Conservation (phyloP, 768 basidiomycete genomes). For the Leccinum incarnatum region DNA sequence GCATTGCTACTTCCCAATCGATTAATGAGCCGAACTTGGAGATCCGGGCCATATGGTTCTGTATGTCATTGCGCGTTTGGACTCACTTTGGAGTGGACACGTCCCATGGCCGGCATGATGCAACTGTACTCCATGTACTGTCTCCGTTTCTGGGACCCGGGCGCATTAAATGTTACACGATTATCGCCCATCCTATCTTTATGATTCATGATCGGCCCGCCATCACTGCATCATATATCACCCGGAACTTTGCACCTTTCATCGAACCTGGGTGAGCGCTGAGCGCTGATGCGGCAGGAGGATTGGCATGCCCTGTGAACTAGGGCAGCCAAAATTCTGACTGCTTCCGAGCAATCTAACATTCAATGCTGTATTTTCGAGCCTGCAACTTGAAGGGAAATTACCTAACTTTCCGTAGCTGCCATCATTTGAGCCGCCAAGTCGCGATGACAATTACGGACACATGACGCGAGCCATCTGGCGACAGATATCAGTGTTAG, state of each 20-base stretch:
- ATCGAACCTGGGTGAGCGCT: not conserved
- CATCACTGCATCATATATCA: not conserved
- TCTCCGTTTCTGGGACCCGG: not conserved
- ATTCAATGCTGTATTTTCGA: not conserved
- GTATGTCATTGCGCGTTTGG: no score
- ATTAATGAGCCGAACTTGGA: no score
- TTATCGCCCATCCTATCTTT: not conserved
- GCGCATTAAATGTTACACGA: not conserved
- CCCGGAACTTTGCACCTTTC: not conserved
- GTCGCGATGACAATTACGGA: not conserved
- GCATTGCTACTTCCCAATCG: no score
- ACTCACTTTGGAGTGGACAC: no score
- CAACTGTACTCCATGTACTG: no score
- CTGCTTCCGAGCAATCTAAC: no score
- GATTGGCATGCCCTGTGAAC: not conserved
- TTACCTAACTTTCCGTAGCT: no score
- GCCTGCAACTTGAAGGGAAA: not conserved
- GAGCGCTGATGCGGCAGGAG: not conserved
- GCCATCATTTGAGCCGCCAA: not conserved
- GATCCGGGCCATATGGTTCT: no score
- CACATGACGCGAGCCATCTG: not conserved
- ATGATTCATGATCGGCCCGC: not conserved
- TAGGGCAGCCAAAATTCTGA: not conserved
- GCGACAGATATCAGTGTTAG: not conserved
- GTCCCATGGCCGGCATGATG: no score